Evolutionary conservation across 352 stramenopile species (phyloP).

Genomic region (Globisporangium irregulare): DNA sequence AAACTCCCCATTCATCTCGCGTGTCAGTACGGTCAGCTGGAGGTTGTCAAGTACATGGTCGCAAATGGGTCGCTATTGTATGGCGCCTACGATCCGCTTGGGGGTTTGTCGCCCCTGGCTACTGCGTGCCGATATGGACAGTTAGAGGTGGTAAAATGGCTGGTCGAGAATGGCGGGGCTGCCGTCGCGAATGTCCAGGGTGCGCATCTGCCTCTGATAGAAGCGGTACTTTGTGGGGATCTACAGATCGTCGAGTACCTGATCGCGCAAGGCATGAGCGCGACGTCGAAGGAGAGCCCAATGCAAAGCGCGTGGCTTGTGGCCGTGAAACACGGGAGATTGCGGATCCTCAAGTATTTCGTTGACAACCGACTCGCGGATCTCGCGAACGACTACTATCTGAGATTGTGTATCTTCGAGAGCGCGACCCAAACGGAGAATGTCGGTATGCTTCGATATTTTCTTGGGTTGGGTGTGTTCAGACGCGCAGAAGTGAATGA

Average conservation of each 20-base stretch:
- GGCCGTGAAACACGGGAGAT: neutral
- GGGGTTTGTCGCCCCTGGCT: neutral
- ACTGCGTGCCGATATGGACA: neutral
- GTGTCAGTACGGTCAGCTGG: neutral
- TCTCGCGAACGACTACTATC: neutral
- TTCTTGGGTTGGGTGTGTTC: neutral
- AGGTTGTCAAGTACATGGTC: neutral
- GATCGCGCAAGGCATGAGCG: neutral
- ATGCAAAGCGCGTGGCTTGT: neutral
- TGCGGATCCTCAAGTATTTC: neutral
- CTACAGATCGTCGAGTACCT: neutral
- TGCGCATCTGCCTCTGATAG: neutral
- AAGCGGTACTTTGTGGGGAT: neutral
- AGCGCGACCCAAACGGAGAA: neutral
- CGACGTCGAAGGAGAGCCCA: neutral
- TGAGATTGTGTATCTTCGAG: neutral
- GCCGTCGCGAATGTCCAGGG: neutral
- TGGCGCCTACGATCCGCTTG: neutral
- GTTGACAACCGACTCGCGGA: neutral
- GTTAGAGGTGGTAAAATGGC: neutral
- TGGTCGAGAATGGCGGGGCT: neutral
- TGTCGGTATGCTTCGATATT: neutral
- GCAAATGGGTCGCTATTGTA: neutral
- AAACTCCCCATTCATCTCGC: neutral
- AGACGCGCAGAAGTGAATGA: neutral